Evolutionary conservation across 2,329 filamentous ascomycete genomes (phyloP).

Genomic region (Trichophyton simii): DNA sequence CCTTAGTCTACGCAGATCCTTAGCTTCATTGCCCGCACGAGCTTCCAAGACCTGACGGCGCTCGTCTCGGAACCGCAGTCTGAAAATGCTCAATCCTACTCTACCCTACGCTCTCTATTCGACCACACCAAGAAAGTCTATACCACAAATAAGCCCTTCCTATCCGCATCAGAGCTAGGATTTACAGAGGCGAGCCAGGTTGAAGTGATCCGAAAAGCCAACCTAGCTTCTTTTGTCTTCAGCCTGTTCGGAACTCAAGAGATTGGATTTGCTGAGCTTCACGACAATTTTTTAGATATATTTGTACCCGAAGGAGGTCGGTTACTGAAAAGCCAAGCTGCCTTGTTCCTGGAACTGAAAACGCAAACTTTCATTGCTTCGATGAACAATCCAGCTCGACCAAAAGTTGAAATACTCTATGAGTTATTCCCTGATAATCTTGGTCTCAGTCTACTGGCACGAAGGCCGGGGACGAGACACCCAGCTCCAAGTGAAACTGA

Average conservation of each 20-base stretch:
- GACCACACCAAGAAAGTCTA: conserved; percentile 53
- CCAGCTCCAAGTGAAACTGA: conserved; percentile 48
- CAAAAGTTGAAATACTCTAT: conserved; percentile 44
- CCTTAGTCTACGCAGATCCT: conserved; percentile 47
- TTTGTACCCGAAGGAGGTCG: conserved; percentile 49
- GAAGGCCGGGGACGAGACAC: conserved; percentile 43
- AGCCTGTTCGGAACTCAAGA: conserved; percentile 52
- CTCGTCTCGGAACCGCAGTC: conserved; percentile 45
- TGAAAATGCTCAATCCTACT: conserved; percentile 49
- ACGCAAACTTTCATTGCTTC: conserved; percentile 55
- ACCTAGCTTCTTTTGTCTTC: conserved; percentile 52
- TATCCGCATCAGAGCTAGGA: conserved; percentile 42
- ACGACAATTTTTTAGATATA: conserved; percentile 51
- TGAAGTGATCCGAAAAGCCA: conserved; percentile 50
- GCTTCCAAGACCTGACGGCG: conserved; percentile 44
- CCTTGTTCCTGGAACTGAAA: conserved; percentile 52
- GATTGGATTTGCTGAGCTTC: conserved; percentile 51
- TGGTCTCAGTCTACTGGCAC: conserved; percentile 40
- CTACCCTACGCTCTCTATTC: conserved; percentile 49
- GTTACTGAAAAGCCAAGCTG: conserved; percentile 47
- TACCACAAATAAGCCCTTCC: conserved; percentile 43
- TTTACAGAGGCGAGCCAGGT: conserved; percentile 42
- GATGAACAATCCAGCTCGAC: conserved; percentile 43
- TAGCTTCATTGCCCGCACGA: conserved; percentile 44
- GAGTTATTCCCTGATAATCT: conserved; percentile 49